Evolutionary conservation across 768 basidiomycete genomes (phyloP).

Genomic region (Candolleomyces aberdarensis): DNA sequence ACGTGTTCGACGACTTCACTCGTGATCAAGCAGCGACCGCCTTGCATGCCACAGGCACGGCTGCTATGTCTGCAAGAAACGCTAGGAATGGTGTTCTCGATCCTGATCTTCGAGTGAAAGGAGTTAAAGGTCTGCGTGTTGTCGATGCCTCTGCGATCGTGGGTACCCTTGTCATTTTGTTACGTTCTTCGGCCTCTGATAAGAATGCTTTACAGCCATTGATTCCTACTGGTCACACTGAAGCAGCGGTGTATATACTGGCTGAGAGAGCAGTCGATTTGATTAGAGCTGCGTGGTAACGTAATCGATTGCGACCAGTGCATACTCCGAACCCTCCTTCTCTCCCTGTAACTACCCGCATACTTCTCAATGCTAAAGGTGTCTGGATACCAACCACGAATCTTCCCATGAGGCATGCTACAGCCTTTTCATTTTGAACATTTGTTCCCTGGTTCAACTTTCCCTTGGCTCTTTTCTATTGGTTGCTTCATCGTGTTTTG

Average conservation of each 20-base stretch:
- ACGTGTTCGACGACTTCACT: conserved; percentile 11
- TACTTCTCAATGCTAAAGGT: too few species aligned
- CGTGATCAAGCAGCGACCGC: conserved; percentile 6
- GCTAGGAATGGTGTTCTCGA: conserved; percentile 22
- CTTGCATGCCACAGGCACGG: conserved; percentile 18
- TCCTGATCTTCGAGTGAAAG: conserved; percentile 26
- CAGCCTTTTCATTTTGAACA: too few species aligned
- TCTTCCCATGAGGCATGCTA: too few species aligned
- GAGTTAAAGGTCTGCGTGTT: conserved; percentile 8
- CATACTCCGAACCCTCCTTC: too few species aligned
- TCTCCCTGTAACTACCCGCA: too few species aligned
- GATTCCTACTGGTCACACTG: conserved; percentile 2
- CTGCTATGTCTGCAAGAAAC: conserved; percentile 18
- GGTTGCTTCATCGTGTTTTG: too few species aligned
- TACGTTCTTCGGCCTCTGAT: not conserved
- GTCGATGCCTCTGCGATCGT: not conserved
- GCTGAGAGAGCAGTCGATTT: not conserved
- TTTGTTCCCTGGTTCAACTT: too few species aligned
- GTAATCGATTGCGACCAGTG: too few species aligned
- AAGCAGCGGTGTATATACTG: conserved; percentile 1
- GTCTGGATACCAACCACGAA: too few species aligned
- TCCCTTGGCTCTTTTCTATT: too few species aligned
- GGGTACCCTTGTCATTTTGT: not conserved
- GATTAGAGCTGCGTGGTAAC: not conserved
- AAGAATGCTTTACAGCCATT: not conserved